These are phyloP conservation scores for Lepraria neglecta DNA, from an alignment of 495 filamentous ascomycete genomes.

Conservation along the genomic window DNA sequence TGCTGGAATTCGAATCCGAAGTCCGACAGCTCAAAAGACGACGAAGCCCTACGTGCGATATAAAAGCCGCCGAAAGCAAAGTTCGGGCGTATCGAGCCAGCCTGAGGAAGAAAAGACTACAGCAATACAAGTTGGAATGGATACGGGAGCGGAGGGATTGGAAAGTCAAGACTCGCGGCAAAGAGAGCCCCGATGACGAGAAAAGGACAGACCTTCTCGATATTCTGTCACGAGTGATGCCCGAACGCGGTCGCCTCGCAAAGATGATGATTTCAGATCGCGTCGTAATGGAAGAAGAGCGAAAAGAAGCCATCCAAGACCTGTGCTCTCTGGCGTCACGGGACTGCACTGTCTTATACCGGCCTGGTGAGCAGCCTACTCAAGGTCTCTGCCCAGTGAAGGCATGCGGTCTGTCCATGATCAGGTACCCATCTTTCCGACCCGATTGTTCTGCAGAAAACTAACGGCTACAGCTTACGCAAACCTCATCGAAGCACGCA, in stretches of 20 bases:
- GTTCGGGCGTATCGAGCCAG: neutral
- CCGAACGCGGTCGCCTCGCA: too few relatives aligned
- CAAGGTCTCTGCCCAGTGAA: constrained; percentile 5
- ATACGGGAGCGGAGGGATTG: too few relatives aligned
- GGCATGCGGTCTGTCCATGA: neutral
- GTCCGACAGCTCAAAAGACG: neutral
- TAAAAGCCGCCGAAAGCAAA: neutral
- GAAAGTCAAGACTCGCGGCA: too few relatives aligned
- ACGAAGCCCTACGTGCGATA: neutral
- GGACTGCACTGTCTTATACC: constrained; percentile 12
- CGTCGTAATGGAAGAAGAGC: neutral
- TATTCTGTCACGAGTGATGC: too few relatives aligned
- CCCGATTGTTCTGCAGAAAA: constrained; percentile 25
- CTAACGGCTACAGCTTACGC: too few relatives aligned
- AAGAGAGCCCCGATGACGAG: too few relatives aligned
- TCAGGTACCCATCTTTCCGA: too few relatives aligned
- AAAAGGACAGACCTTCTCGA: too few relatives aligned
- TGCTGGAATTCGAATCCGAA: neutral
- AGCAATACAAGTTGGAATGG: too few relatives aligned
- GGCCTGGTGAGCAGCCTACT: constrained; percentile 10
- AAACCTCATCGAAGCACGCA: too few relatives aligned
- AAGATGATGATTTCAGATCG: too few relatives aligned
- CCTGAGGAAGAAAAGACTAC: neutral
- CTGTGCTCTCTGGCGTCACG: constrained; percentile 2
- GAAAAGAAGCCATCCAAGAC: constrained; percentile 4